Evolutionary conservation across 179 eudicot genomes (phyloP).

Genomic region (Beta corolliflora): DNA sequence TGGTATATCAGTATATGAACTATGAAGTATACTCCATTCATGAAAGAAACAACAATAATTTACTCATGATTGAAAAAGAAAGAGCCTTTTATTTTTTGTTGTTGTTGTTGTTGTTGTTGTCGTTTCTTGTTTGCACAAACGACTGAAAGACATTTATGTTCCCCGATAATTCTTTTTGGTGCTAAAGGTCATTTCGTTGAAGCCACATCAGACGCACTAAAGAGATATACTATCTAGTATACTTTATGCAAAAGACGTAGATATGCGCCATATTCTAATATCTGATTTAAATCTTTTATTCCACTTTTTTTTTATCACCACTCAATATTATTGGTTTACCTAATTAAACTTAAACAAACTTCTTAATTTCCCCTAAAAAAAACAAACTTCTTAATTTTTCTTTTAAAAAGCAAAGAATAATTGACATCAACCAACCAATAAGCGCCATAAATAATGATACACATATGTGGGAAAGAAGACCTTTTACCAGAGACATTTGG

Average conservation of each 20-base stretch:
- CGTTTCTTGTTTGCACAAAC: conserved; percentile 1
- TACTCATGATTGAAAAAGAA: neutral
- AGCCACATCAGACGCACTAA: conserved; percentile 26
- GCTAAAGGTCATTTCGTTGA: conserved; percentile 20
- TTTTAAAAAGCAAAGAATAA: too few relatives aligned
- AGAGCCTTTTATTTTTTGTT: neutral
- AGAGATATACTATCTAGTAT: neutral
- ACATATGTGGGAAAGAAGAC: too few relatives aligned
- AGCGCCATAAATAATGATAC: too few relatives aligned
- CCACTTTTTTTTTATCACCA: too few relatives aligned
- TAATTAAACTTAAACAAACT: too few relatives aligned
- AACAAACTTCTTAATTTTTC: too few relatives aligned
- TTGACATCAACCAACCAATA: too few relatives aligned
- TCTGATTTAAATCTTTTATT: too few relatives aligned
- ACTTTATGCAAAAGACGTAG: neutral
- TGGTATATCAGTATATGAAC: neutral
- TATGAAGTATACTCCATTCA: neutral
- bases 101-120: neutral
- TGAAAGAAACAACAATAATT: neutral
- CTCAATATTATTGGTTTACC: too few relatives aligned
- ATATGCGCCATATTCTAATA: neutral
- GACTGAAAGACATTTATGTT: neutral
- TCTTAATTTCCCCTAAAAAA: too few relatives aligned
- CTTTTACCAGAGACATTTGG: too few relatives aligned
- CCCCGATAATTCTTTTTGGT: conserved; percentile 12